A percentile compares a stretch with the other conserved stretches of the same genome.
phyloP scores from a whole-genome alignment of 768 basidiomycete genomes.

The Termitomyces heimii region DNA sequence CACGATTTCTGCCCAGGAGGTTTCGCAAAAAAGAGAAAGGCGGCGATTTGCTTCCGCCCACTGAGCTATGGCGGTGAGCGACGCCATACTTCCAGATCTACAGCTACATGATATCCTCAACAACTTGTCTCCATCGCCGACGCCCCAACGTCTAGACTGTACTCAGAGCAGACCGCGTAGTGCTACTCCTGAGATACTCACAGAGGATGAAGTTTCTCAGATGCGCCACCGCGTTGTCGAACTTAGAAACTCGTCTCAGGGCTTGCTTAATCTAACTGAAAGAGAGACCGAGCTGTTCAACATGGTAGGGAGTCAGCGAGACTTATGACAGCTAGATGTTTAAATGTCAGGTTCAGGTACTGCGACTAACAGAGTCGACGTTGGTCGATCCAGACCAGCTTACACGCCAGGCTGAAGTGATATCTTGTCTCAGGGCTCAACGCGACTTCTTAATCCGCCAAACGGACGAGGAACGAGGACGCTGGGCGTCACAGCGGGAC shows the following conservation, averaged over 20 bases:
- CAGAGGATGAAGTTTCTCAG: constrained; percentile 37
- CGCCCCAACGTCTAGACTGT: constrained; percentile 19
- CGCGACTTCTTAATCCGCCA: constrained; percentile 50
- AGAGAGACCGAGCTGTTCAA: constrained; percentile 48
- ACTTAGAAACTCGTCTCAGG: constrained; percentile 28
- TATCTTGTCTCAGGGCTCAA: constrained; percentile 49
- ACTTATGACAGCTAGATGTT: neutral
- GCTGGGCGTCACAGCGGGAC: constrained; percentile 59
- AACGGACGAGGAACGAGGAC: constrained; percentile 49
- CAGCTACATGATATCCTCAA: constrained; percentile 53
- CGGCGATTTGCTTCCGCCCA: constrained; percentile 6
- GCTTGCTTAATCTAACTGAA: constrained; percentile 13
- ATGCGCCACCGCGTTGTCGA: constrained; percentile 44
- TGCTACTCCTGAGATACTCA: constrained; percentile 29
- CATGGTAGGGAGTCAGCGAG: constrained; percentile 38
- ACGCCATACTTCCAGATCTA: constrained; percentile 26
- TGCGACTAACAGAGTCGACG: constrained; percentile 37
- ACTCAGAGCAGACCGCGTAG: constrained; percentile 8
- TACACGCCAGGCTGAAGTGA: constrained; percentile 55
- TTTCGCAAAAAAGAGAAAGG: constrained; percentile 6
- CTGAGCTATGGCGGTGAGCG: constrained; percentile 10
- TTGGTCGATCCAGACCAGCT: constrained; percentile 38
- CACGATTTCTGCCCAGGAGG: constrained; percentile 13
- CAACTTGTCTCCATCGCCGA: constrained; percentile 45
- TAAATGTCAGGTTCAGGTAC: constrained; percentile 27